Evolutionary conservation across 2,329 filamentous ascomycete species (phyloP).

Genomic region (Fusarium protoensiforme): DNA sequence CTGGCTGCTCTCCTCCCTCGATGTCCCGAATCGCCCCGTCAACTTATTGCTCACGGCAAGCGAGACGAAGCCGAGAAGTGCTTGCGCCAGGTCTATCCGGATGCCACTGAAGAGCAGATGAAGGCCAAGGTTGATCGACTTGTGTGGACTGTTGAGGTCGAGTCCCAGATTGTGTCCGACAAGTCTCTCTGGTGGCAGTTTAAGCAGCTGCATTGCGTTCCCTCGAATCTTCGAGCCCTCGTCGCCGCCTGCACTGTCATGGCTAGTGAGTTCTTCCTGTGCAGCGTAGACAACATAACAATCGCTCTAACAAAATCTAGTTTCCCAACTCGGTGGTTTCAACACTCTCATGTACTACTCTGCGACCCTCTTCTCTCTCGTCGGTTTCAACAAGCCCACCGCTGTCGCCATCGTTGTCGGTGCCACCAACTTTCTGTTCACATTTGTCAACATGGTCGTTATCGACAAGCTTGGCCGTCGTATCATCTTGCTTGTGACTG

Average conservation of each 20-base stretch:
- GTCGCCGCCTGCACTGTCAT: slow-evolving; percentile 59
- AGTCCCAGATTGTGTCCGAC: slow-evolving; percentile 47
- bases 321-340: slow-evolving; percentile 61
- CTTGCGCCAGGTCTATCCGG: slow-evolving; percentile 53
- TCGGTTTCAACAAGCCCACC: slow-evolving; percentile 59
- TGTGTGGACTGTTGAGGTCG: slow-evolving; percentile 20
- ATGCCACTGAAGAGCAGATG: slow-evolving; percentile 54
- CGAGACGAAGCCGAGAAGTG: slow-evolving; percentile 51
- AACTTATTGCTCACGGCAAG: slow-evolving; percentile 55
- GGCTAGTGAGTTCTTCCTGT: slow-evolving; percentile 43
- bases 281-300: fast-evolving
- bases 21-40: slow-evolving; percentile 60
- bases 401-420: slow-evolving; percentile 57
- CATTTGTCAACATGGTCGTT: slow-evolving; percentile 56
- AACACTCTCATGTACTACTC: slow-evolving; percentile 64
- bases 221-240: slow-evolving; percentile 56
- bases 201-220: slow-evolving; percentile 57
- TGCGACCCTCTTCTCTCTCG: slow-evolving; percentile 58
- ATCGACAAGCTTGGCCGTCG: slow-evolving; percentile 58
- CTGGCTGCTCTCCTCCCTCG: slow-evolving; percentile 54
- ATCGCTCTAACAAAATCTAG: not conserved
- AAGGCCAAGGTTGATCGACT: slow-evolving; percentile 57
- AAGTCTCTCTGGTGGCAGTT: slow-evolving; percentile 53
- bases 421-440: slow-evolving; percentile 61
- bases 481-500: slow-evolving; percentile 54